Conservation (phyloP, 345 rosid genomes). For the Populus simonii region DNA sequence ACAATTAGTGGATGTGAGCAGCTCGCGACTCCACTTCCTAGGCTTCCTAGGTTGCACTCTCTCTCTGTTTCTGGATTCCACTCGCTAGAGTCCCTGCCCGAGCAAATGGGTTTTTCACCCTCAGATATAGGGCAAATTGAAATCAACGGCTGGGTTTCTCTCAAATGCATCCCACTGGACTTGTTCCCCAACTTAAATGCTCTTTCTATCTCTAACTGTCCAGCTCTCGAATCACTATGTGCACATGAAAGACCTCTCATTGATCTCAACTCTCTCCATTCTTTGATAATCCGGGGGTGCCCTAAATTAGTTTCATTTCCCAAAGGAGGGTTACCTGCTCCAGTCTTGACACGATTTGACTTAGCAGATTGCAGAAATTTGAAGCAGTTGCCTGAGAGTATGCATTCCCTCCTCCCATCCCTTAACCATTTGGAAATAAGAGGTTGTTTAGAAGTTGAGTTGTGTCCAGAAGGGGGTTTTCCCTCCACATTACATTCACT, state of each 20-base stretch:
- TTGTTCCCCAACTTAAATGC: background rate
- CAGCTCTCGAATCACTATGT: background rate
- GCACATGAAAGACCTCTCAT: background rate
- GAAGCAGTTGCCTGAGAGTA: slow-evolving; percentile 6
- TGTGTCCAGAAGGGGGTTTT: background rate
- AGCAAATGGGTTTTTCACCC: background rate
- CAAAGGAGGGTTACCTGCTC: slow-evolving; percentile 4
- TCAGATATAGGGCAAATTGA: background rate
- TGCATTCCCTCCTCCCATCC: slow-evolving; percentile 3
- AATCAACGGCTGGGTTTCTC: background rate
- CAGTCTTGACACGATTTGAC: background rate
- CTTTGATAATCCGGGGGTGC: background rate
- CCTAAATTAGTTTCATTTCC: background rate
- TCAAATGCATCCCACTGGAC: slow-evolving; percentile 9
- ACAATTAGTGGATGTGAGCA: background rate
- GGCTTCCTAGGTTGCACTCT: background rate
- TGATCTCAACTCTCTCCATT: background rate
- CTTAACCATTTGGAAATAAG: background rate
- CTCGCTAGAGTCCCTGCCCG: background rate
- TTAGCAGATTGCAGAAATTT: background rate
- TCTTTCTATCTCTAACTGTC: background rate
- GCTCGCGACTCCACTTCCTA: background rate
- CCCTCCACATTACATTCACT: slow-evolving; percentile 8
- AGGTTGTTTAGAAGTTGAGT: slow-evolving; percentile 10
- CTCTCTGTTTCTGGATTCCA: background rate